A percentile compares a stretch with the other conserved stretches of the same genome.
Conservation (phyloP, 2,329 filamentous ascomycete species). For the Aspergillus hortae region DNA sequence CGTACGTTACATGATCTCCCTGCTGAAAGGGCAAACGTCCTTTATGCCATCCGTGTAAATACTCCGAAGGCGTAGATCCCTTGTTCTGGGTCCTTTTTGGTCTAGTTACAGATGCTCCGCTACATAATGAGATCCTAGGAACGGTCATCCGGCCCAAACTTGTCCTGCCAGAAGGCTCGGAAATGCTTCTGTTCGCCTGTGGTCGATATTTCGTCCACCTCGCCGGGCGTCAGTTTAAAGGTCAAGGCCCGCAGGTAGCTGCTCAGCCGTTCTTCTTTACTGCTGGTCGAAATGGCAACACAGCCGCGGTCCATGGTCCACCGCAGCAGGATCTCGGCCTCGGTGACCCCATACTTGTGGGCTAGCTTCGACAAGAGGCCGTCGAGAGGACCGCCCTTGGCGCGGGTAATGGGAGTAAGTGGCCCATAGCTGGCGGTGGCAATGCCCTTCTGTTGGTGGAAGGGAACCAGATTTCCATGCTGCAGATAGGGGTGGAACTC, state of each 20-base stretch:
- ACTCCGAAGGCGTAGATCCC: no score
- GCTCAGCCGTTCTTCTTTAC: slow-evolving; percentile 57
- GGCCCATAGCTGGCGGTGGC: slow-evolving; percentile 40
- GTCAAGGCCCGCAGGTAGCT: slow-evolving; percentile 55
- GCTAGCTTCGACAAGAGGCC: slow-evolving; percentile 48
- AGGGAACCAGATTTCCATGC: slow-evolving; percentile 39
- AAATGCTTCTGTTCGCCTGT: slow-evolving; percentile 50
- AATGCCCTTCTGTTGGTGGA: slow-evolving; percentile 41
- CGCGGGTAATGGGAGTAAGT: slow-evolving; percentile 52
- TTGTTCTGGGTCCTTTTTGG: no score
- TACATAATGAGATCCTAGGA: slow-evolving; percentile 15
- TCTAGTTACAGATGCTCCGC: no score
- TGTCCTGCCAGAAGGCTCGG: slow-evolving; percentile 51
- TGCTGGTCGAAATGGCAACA: slow-evolving; percentile 58
- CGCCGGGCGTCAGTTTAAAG: slow-evolving; percentile 57
- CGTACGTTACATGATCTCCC: no score
- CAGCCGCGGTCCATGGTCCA: slow-evolving; percentile 61
- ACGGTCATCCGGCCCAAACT: slow-evolving; percentile 45
- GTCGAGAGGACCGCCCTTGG: slow-evolving; percentile 54
- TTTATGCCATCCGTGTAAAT: no score
- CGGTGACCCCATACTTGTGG: slow-evolving; percentile 60
- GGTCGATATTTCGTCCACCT: slow-evolving; percentile 53
- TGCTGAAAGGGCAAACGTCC: no score
- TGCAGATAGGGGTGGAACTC: slow-evolving; percentile 47
- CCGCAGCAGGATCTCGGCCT: slow-evolving; percentile 55